Evolutionary conservation across 225 moss, liverwort and hornwort species (phyloP).

Genomic region (Bryum argenteum): DNA sequence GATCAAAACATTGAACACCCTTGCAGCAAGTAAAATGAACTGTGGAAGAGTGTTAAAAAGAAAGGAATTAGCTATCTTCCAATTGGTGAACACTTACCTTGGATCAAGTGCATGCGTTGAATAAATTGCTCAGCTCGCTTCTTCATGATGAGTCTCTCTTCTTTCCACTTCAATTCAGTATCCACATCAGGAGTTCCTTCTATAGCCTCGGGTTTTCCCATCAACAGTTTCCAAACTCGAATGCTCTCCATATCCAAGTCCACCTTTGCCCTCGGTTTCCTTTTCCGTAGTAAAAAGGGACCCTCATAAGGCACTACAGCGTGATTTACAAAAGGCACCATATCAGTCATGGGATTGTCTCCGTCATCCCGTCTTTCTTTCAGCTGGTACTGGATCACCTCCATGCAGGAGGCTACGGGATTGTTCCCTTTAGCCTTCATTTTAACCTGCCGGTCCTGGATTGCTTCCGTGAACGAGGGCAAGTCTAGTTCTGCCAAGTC

Average conservation of each 20-base stretch:
- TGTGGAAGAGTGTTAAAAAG: not conserved
- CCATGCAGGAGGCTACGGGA: not conserved
- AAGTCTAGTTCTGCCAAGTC: not conserved
- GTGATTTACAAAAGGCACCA: conserved; percentile 51
- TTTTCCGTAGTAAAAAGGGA: conserved; percentile 38
- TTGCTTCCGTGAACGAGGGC: not conserved
- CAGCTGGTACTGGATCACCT: not conserved
- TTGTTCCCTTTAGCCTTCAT: not conserved
- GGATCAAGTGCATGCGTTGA: conserved; percentile 67
- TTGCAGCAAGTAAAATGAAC: not conserved
- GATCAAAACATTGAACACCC: not conserved
- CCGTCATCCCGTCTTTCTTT: not conserved
- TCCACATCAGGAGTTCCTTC: conserved; percentile 42
- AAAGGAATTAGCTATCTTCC: not conserved
- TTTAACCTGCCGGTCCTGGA: not conserved
- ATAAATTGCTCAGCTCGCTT: conserved; percentile 62
- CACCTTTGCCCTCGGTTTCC: conserved; percentile 70
- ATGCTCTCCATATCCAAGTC: conserved; percentile 60
- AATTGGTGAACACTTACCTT: conserved; percentile 50
- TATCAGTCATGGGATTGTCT: not conserved
- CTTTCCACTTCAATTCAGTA: conserved; percentile 59
- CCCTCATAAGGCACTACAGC: conserved; percentile 49
- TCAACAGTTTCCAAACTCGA: conserved; percentile 66
- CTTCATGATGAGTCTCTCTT: conserved; percentile 59
- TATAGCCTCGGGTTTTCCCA: conserved; percentile 45